These are phyloP conservation scores for Digitaria exilis DNA, from an alignment of 202 grass and related monocot genomes.

Conservation along the genomic window DNA sequence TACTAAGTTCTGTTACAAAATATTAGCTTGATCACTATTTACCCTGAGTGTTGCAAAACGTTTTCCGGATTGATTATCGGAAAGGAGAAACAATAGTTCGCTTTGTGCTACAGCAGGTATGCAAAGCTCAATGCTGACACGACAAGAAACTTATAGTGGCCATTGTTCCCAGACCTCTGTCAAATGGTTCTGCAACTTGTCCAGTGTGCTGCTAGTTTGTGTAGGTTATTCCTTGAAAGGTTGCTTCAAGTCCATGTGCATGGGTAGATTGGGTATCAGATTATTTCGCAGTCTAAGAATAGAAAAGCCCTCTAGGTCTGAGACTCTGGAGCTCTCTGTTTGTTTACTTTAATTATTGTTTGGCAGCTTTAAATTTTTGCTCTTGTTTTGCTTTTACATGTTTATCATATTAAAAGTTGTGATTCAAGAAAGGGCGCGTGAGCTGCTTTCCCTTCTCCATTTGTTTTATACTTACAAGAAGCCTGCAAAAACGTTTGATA, in stretches of 20 bases:
- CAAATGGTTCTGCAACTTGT: slow-evolving; percentile 24
- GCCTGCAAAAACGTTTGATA: slow-evolving; percentile 37
- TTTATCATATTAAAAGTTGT: slow-evolving; percentile 47
- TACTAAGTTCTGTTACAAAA: neutral
- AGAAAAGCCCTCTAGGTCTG: slow-evolving; percentile 45
- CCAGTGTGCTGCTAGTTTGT: neutral
- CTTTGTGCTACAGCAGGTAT: too few species aligned
- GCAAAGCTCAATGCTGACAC: neutral
- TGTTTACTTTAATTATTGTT: slow-evolving; percentile 58
- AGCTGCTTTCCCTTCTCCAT: slow-evolving; percentile 22
- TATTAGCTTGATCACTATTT: neutral
- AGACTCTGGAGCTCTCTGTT: slow-evolving; percentile 23
- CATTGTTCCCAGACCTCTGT: neutral
- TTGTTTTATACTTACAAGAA: slow-evolving; percentile 60
- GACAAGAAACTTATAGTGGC: neutral
- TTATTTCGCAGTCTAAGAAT: slow-evolving; percentile 38
- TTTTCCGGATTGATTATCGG: neutral
- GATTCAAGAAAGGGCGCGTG: slow-evolving; percentile 29
- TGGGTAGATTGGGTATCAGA: slow-evolving; percentile 35
- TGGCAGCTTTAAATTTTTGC: slow-evolving; percentile 57
- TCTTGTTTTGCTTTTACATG: slow-evolving; percentile 51
- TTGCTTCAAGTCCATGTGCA: slow-evolving; percentile 43
- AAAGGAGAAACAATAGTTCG: too few species aligned
- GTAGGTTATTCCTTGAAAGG: slow-evolving; percentile 23
- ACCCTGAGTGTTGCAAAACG: neutral